Evolutionary conservation across 2,329 filamentous ascomycete species (phyloP).

Genomic region (Exophiala mesophila): DNA sequence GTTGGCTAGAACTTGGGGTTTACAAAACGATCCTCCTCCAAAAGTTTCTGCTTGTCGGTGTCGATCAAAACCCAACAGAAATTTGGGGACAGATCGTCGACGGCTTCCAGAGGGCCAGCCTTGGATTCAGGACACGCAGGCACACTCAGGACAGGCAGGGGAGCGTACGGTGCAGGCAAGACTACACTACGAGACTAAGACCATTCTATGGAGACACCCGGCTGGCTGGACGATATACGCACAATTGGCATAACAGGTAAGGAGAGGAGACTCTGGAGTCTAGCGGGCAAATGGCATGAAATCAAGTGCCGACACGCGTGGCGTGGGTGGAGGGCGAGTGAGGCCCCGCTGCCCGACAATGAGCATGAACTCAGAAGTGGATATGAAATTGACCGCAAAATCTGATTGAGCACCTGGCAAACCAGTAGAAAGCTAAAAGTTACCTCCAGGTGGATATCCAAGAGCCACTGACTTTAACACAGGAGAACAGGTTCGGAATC

Average conservation of each 20-base stretch:
- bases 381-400: slow-evolving; percentile 13
- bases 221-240: not conserved
- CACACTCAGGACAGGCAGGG: no score
- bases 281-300: slow-evolving; percentile 4
- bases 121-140: slow-evolving; percentile 1
- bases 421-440: slow-evolving; percentile 11
- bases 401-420: slow-evolving; percentile 7
- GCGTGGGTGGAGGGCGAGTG: slow-evolving; percentile 14
- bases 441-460: slow-evolving; percentile 8
- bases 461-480: no score
- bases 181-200: no score
- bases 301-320: slow-evolving; percentile 19
- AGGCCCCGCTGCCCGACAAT: slow-evolving; percentile 13
- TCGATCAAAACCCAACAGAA: slow-evolving; percentile 17
- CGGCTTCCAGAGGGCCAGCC: slow-evolving; percentile 2
- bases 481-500: slow-evolving; percentile 21
- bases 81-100: slow-evolving; percentile 18
- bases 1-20: slow-evolving; percentile 6
- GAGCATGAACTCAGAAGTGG: slow-evolving; percentile 6
- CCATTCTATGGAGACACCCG: not conserved
- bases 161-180: no score
- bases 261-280: not conserved
- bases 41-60: no score
- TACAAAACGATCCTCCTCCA: no score
- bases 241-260: no score